phyloP scores from a whole-genome alignment of 257 asterid genomes.

The Solanum arcanum region DNA sequence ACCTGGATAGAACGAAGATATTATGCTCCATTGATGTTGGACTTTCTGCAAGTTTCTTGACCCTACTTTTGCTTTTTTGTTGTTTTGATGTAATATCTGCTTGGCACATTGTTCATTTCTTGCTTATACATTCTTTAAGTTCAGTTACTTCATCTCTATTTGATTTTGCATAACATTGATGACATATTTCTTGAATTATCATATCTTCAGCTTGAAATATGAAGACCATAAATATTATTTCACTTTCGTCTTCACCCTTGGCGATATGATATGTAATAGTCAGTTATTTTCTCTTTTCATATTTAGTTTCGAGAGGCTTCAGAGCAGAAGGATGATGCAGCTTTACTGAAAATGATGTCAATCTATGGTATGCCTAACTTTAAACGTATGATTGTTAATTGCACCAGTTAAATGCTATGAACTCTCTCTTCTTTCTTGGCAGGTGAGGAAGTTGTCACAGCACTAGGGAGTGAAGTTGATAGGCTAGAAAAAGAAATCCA shows the following conservation, averaged over 20 bases:
- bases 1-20: neutral
- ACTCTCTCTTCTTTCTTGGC: neutral
- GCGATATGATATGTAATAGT: neutral
- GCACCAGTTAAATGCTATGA: neutral
- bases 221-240: neutral
- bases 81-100: neutral
- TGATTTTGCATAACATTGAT: neutral
- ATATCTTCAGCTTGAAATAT: neutral
- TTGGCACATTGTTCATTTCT: neutral
- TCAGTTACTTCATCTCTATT: neutral
- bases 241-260: neutral
- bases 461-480: slow-evolving; percentile 94
- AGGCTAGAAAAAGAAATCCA: slow-evolving; percentile 93
- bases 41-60: neutral
- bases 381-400: neutral
- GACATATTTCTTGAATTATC: neutral
- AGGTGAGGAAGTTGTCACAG: slow-evolving; percentile 98
- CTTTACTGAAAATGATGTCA: slow-evolving; percentile 68
- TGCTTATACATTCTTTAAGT: neutral
- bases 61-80: neutral
- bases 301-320: slow-evolving; percentile 84
- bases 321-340: slow-evolving; percentile 46
- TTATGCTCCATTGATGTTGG: neutral
- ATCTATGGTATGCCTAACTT: slow-evolving; percentile 49
- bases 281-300: neutral